Evolutionary conservation across 202 grass and related monocot species (phyloP).

Genomic region (Brachypodium distachyon): DNA sequence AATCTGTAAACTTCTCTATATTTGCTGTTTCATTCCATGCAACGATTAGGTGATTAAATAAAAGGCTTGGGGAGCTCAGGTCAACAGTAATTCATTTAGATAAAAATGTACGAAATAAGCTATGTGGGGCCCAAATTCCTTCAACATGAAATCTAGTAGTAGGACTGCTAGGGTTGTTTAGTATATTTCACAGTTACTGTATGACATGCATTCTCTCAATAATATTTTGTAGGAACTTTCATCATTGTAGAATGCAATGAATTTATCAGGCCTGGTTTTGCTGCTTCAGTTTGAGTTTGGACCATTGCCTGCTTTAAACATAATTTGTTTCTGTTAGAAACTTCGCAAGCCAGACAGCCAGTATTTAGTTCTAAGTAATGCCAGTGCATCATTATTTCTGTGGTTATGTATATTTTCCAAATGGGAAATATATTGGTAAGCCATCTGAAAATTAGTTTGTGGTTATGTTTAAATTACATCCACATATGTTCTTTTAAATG

Average conservation of each 20-base stretch:
- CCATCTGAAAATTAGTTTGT: not conserved
- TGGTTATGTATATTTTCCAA: not conserved
- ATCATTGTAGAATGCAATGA: not conserved
- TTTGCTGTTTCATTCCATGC: not conserved
- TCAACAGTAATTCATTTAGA: not conserved
- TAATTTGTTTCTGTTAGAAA: not conserved
- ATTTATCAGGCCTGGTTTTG: not conserved
- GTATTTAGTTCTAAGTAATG: not conserved
- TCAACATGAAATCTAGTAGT: conserved; percentile 1
- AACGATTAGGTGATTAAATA: not conserved
- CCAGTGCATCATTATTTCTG: not conserved
- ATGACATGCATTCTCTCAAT: not conserved
- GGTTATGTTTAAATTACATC: not conserved
- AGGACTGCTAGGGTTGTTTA: not conserved
- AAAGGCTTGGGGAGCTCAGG: not conserved
- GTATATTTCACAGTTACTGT: not conserved
- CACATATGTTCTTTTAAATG: not conserved
- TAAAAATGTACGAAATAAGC: not conserved
- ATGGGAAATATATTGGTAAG: not conserved
- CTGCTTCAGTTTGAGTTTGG: conserved; percentile 6
- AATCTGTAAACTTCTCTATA: conserved; percentile 4
- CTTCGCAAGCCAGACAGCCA: not conserved
- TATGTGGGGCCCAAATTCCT: not conserved
- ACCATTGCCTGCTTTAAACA: not conserved
- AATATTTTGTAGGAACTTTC: not conserved